Evolutionary conservation across 306 rosid genomes (phyloP).

Genomic region (Oxytropis ochrocephala): DNA sequence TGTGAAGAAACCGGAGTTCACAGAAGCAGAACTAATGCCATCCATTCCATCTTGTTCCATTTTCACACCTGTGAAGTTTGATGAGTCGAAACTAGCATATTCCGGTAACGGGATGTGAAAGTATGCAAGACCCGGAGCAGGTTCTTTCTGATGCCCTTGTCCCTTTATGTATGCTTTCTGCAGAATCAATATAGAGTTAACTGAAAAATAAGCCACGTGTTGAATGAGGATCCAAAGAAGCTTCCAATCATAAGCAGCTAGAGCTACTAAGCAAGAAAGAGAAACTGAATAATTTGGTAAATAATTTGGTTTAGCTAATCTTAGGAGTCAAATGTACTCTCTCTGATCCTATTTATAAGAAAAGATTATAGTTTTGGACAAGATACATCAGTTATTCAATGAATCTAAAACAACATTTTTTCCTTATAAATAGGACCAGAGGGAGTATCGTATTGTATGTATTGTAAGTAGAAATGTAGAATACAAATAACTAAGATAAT

Average conservation of each 20-base stretch:
- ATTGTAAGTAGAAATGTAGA: neutral
- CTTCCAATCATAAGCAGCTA: neutral
- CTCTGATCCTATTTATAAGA: too few relatives aligned
- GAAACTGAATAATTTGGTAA: neutral
- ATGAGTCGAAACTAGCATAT: conserved; percentile 55
- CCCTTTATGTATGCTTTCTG: conserved; percentile 57
- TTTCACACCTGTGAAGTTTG: conserved; percentile 66
- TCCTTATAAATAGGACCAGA: too few relatives aligned
- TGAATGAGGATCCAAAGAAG: neutral
- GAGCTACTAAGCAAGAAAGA: conserved; percentile 6
- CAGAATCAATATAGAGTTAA: neutral
- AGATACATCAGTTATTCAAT: too few relatives aligned
- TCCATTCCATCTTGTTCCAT: conserved; percentile 33
- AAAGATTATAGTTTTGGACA: too few relatives aligned
- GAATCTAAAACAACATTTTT: too few relatives aligned
- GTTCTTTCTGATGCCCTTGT: conserved; percentile 54
- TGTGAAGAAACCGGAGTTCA: conserved; percentile 88
- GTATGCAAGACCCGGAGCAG: conserved; percentile 82
- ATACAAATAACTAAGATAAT: neutral
- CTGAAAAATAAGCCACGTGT: conserved; percentile 7
- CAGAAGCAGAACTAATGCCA: conserved; percentile 73
- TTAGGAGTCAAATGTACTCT: neutral
- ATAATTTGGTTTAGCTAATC: neutral
- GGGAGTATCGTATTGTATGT: too few relatives aligned
- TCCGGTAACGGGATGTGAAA: conserved; percentile 95